A percentile compares a stretch with the other conserved stretches of the same genome.
Evolutionary conservation across 2,329 filamentous ascomycete species (phyloP).

Genomic region (Fusarium kyushuense): DNA sequence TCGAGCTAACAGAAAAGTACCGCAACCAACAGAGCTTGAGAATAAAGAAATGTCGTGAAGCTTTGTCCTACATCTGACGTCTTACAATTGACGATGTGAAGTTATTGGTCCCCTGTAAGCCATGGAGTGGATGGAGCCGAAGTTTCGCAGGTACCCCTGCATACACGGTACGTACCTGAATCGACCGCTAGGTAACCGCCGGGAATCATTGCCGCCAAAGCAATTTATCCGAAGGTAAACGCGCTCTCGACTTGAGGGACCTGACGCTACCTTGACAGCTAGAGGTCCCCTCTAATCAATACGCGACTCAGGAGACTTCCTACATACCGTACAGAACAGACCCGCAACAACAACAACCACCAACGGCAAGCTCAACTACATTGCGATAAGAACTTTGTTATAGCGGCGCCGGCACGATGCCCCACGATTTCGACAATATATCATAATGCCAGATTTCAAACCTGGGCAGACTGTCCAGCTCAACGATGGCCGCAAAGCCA

Average conservation of each 20-base stretch:
- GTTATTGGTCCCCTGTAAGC: conserved; percentile 15
- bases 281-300: conserved; percentile 27
- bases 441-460: conserved; percentile 65
- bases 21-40: not conserved
- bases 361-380: conserved; percentile 8
- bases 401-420: conserved; percentile 51
- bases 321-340: conserved; percentile 9
- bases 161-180: conserved; percentile 28
- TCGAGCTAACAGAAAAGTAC: not conserved
- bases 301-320: conserved; percentile 42
- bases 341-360: conserved; percentile 18
- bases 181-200: conserved; percentile 27
- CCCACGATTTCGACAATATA: conserved; percentile 40
- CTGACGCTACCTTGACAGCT: conserved; percentile 25
- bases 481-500: conserved; percentile 79
- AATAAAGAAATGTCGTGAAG: conserved; percentile 6
- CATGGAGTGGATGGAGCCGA: conserved; percentile 10
- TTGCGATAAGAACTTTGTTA: conserved; percentile 11
- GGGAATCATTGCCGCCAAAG: conserved; percentile 42
- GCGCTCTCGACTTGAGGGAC: conserved; percentile 37
- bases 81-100: conserved; percentile 12
- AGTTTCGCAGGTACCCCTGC: conserved; percentile 24
- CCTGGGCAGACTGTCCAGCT: conserved; percentile 83
- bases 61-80: conserved; percentile 20
- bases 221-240: conserved; percentile 49